Evolutionary conservation across 2,329 filamentous ascomycete species (phyloP).

Genomic region (Aureobasidium sp.): DNA sequence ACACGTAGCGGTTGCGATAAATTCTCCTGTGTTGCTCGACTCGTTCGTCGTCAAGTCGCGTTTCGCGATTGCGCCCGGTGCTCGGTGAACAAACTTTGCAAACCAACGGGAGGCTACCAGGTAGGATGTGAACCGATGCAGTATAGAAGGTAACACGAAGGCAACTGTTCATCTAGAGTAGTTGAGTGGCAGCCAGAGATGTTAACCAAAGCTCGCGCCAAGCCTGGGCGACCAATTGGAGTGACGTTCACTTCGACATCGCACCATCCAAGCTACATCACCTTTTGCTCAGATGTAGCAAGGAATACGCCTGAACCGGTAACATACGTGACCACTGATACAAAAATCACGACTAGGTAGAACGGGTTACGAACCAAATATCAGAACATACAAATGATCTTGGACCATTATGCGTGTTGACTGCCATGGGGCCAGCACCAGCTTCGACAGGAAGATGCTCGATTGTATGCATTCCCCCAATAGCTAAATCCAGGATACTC

Average conservation of each 20-base stretch:
- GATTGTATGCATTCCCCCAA: background rate
- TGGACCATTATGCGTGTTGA: background rate
- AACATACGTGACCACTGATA: background rate
- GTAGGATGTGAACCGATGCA: too few species aligned
- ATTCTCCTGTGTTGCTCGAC: background rate
- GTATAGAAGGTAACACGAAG: too few species aligned
- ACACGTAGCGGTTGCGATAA: background rate
- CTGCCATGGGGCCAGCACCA: background rate
- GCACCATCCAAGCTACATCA: background rate
- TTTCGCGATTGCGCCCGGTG: slow-evolving; percentile 11
- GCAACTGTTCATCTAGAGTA: too few species aligned
- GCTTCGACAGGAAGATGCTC: background rate
- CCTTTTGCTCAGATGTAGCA: background rate
- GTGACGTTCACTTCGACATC: background rate
- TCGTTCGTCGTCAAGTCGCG: background rate
- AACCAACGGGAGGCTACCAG: too few species aligned
- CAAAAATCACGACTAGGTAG: background rate
- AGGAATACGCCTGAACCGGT: background rate
- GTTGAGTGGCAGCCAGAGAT: too few species aligned
- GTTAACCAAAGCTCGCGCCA: too few species aligned
- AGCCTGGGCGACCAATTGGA: too few species aligned
- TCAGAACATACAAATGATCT: background rate
- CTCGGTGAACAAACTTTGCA: slow-evolving; percentile 12
- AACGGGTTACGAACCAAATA: background rate
- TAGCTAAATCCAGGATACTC: too few species aligned